Evolutionary conservation across 257 asterid genomes (phyloP), one percentile per base, ranked within the genome.

Genomic region (Mentha longifolia): DNA sequence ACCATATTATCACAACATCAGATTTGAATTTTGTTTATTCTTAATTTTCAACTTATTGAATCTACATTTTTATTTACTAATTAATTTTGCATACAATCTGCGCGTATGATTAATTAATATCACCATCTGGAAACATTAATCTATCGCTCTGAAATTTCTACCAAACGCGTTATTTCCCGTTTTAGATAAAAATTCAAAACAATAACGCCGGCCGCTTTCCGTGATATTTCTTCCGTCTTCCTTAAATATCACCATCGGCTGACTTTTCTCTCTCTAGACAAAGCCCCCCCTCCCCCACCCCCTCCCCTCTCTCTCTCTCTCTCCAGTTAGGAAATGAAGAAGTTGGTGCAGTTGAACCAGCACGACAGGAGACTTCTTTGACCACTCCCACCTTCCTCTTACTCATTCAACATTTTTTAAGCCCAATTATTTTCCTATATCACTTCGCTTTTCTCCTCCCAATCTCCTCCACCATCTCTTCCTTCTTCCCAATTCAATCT

Each of bases 261-360:
- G 92, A 85, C 88, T 83, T 74, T 39, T 73, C 82, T 75, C 64
- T 60, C 77, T 60, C 77, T 35, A n/a, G n/a, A n/a, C n/a, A n/a
- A n/a, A n/a, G n/a, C n/a, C n/a, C n/a, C n/a, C n/a, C n/a, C n/a
- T n/a, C n/a, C n/a, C n/a, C n/a, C n/a, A n/a, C n/a, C n/a, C 65
- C 43, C 31, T 16, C 61, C 63, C 9, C 13, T 65, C 73, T 22
- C 9, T 43, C 15, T 14, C 19, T 30, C 45, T 35, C 47, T 56
- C 14, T 25, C 7, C 10, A 64, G 7, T 28, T 0, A 4, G 35
- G 22, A 12, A 2, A 15, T 20, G 61, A 56, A 60, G 47, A 8
- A 41, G 60, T 19, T 20, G 13, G 17, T 25, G 63, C 30, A 16
- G 77, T 63, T 65, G 69, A 65, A 65, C 17, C 33, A 57, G 64